phyloP scores from a whole-genome alignment of 2,329 filamentous ascomycete genomes.

The Venturia nashicola region DNA sequence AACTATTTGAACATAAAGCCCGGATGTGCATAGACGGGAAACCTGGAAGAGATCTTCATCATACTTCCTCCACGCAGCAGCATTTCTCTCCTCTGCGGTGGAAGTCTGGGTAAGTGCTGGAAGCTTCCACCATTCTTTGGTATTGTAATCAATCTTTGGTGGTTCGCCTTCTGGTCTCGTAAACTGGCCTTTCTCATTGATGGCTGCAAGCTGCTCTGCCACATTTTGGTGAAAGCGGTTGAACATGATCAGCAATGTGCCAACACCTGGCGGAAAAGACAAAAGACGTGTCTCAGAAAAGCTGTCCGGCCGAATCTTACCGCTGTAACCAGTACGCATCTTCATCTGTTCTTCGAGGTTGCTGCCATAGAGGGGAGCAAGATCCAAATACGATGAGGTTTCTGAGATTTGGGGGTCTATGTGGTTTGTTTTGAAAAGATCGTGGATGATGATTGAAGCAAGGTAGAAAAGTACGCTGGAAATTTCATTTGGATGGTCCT shows the following conservation, averaged over 20 bases:
- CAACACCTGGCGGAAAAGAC: conserved; percentile 57
- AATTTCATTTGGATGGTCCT: conserved; percentile 57
- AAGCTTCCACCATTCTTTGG: conserved; percentile 13
- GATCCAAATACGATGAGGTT: conserved; percentile 64
- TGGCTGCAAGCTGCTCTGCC: conserved; percentile 64
- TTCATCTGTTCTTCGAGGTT: conserved; percentile 53
- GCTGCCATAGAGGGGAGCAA: conserved; percentile 62
- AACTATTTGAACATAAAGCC: conserved; percentile 41
- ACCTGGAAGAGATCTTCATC: conserved; percentile 41
- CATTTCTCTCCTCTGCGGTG: neutral
- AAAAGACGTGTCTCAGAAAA: conserved; percentile 55
- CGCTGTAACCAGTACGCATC: conserved; percentile 52
- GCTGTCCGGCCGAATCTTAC: conserved; percentile 59
- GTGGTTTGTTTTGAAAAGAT: conserved; percentile 54
- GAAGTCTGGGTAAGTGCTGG: neutral
- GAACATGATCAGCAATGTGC: conserved; percentile 55
- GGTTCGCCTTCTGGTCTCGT: conserved; percentile 40
- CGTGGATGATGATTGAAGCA: conserved; percentile 52
- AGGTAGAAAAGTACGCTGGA: conserved; percentile 66
- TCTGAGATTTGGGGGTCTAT: conserved; percentile 50
- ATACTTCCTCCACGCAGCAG: conserved; percentile 21
- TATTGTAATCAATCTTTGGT: conserved; percentile 12
- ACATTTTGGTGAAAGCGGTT: conserved; percentile 74
- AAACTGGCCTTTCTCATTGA: conserved; percentile 77
- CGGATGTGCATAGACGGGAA: conserved; percentile 38